Base-by-base conservation (phyloP, 805 yeast genomes). In the Metschnikowia lochheadii region DNA sequence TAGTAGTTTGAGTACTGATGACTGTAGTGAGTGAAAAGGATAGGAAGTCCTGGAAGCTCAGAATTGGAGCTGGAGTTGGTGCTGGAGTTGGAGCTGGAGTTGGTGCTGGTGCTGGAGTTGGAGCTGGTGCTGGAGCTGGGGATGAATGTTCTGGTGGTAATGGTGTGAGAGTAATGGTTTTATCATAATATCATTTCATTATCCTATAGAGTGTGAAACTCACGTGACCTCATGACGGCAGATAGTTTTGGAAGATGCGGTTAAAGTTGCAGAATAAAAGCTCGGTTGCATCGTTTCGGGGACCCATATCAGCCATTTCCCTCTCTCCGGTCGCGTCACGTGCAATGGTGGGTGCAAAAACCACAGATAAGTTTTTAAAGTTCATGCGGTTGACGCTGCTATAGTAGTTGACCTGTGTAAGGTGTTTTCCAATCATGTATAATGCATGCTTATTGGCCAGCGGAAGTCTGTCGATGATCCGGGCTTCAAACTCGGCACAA, bases 281-380 rank as follows among this genome's bases (percentile, higher is more conserved):
- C 64, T 89, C 96, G 3, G 94, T 85, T 26, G 84, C 82, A 36
- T 81, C 85, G 56, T 88, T 89, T 63, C 92, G 79, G 46, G 82
- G 77, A 23, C 85, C 86, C 87, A 89, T 89, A 65, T 94, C 98
- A 48, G 75, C 62, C 65, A 94, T 81, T 65, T 94, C 99, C 49
- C 84, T 79, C 56, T 86, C 89, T 6, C 96, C 91, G 38, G 82
- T 77, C 52, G 77, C 70, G 60, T 89, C 96, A 44, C 96, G 77
- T 0, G 90, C 85, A 40, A 94, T 69, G 6, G 97, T 89, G 3
- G 99, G 98, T 1, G 97, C 96, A 75, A 94, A 94, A 6, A 92
- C 97, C 40, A 94, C 89, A 0, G 96, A 84, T 48, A 94, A 69
- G 61, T 94, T 90, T 66, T 83, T 83, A 58, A 79, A 73, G 39